Percentiles rank a stretch among this genome's conserved stretches.
Evolutionary conservation across 176 grass and related monocot species (phyloP).

Genomic region (Raddia distichophylla): DNA sequence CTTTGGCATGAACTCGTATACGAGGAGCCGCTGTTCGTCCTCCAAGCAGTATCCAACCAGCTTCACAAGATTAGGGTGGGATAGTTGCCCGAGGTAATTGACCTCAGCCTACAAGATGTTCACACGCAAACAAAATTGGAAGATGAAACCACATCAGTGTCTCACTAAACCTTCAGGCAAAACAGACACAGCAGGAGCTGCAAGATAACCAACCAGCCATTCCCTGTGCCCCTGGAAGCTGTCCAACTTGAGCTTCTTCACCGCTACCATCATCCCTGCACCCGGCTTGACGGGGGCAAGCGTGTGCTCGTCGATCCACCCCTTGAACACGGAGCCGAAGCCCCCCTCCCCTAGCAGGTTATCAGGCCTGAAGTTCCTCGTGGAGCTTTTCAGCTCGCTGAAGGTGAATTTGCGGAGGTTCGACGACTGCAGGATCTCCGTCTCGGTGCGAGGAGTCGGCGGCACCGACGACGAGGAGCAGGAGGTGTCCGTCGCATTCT

Average conservation of each 20-base stretch:
- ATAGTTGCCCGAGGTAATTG: constrained; percentile 84
- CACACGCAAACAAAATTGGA: constrained; percentile 16
- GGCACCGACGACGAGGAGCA: constrained; percentile 65
- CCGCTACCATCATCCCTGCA: constrained; percentile 77
- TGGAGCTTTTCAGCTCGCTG: constrained; percentile 73
- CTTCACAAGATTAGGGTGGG: constrained; percentile 93
- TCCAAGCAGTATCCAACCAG: constrained; percentile 90
- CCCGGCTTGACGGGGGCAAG: constrained; percentile 71
- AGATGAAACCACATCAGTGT: neutral
- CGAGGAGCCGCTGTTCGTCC: constrained; percentile 89
- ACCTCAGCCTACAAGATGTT: constrained; percentile 79
- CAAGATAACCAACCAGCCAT: constrained; percentile 73
- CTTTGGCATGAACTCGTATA: constrained; percentile 95
- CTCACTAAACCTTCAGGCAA: neutral
- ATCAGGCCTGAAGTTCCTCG: constrained; percentile 88
- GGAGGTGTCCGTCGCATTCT: constrained; percentile 35
- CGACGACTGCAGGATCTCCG: constrained; percentile 78
- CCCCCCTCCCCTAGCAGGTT: constrained; percentile 85
- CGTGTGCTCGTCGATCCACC: constrained; percentile 87
- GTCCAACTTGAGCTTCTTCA: constrained; percentile 96
- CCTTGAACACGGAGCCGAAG: constrained; percentile 94
- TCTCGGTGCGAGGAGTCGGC: constrained; percentile 63
- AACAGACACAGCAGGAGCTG: constrained; percentile 1
- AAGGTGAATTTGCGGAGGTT: constrained; percentile 79
- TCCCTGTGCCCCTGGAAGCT: constrained; percentile 88